Base-by-base conservation (phyloP, 805 yeast species). In the Yueomyces sinensis region DNA sequence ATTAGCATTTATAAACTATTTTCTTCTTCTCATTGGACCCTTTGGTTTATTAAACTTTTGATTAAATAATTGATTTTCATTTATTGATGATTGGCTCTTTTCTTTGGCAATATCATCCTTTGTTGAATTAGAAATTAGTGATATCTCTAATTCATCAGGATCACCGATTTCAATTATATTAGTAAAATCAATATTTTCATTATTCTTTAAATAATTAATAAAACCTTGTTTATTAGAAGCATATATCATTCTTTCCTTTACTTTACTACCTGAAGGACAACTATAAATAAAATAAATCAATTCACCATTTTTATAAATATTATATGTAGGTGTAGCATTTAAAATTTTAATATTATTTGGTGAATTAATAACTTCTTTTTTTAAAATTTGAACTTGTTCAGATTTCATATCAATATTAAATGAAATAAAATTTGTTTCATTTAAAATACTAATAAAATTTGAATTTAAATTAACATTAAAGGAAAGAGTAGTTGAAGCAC, bases 231-330 rank as follows among this genome's bases (percentile, higher is more conserved):
- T 79, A 41, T 78, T 79, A 3, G 94, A 72, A 1, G 98, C 97
- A 50, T 86, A 84, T 33, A 86, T 55, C 96, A 89, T 89, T 47
- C 97, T 70, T 34, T 86, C 91, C 55, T 78, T 81, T 29, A 91
- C 91, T 57, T 76, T 77, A 30, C 95, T 78, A 1, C 87, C 86
- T 0, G 93, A 74, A 3, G 98, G 97, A 56, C 95, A 87, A 6
- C 89, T 68, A 52, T 83, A 83, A 23, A 87, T 72, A 54, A 89
- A 86, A 24, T 71, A 72, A 27, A 48, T 45, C 31, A 63, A 55
- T 2, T 52, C 58, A 2, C 59, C 58, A 40, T 62, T 62, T 32
- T 62, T 66, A 50, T 68, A 69, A 18, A 82, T 42, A 22, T 72
- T 71, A 52, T 74, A 86, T 48, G 59, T 82, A 57, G 76, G 84